These are phyloP conservation scores for Colletotrichum echinochloae DNA, from an alignment of 2,329 filamentous ascomycete genomes.

Conservation along the genomic window DNA sequence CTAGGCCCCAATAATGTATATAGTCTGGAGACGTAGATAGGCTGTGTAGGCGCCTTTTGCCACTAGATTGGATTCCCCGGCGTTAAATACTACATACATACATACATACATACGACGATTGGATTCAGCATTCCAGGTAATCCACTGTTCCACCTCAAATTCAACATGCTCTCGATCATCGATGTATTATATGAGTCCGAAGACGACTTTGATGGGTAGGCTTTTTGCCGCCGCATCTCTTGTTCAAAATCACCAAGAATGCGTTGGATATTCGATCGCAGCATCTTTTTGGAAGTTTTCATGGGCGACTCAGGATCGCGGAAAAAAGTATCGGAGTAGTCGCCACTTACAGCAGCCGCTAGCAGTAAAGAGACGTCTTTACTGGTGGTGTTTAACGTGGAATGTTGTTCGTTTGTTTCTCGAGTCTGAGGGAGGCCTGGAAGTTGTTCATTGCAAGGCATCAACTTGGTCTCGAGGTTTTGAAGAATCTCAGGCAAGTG, in stretches of 20 bases:
- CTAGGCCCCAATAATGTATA: too few relatives aligned
- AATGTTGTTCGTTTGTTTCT: too few relatives aligned
- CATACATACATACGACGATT: too few relatives aligned
- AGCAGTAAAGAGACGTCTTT: neutral
- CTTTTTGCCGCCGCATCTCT: neutral
- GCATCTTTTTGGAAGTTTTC: neutral
- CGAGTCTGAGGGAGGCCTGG: too few relatives aligned
- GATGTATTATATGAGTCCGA: neutral
- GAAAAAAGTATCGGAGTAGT: neutral
- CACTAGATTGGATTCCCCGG: too few relatives aligned
- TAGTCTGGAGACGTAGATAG: too few relatives aligned
- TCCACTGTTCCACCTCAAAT: neutral
- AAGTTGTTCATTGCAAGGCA: neutral
- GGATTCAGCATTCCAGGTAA: neutral
- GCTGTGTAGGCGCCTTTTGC: too few relatives aligned
- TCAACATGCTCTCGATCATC: neutral
- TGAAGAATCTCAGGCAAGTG: neutral
- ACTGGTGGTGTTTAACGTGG: neutral
- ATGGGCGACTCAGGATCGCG: rapidly evolving
- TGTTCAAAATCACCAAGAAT: neutral
- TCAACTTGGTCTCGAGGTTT: neutral
- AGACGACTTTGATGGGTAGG: rapidly evolving
- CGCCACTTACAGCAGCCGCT: neutral
- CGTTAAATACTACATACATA: too few relatives aligned
- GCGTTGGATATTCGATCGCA: neutral